Evolutionary conservation across 441 rosid genomes (phyloP), one percentile per base, ranked within the genome.

Genomic region (Erysimum cheiri): DNA sequence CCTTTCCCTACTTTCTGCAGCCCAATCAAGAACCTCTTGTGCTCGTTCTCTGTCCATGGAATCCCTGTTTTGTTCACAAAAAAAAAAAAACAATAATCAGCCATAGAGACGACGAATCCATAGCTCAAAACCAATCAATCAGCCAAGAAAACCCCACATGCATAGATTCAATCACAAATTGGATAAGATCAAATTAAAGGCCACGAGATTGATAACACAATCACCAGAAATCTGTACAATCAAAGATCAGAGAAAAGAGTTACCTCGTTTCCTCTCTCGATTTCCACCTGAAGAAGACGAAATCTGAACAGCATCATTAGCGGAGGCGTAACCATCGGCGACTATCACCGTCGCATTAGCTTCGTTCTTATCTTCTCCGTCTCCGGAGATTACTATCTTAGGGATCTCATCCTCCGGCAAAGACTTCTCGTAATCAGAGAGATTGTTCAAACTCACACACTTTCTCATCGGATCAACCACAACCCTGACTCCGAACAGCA

Each of bases 31-130:
- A 93, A 93, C 78, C 84, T 78, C 84, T 87, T 85, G 77, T 93
- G 97, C 78, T 94, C 98, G 8, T 84, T 90, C 81, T 88, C 98
- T 5, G 96, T 89, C 98, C 97, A 94, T 10, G 98, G 91, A 35
- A 88, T 79, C 1, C 98, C 98, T 93, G 54, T 66, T 63, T 44
- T 26, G 22, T 43, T n/a, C 77, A 54, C 26, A 48, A 3, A 11
- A 8, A 22, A 14, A 48, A 3, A 11, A 8, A 22, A 14, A 22
- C 48, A 46, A 2, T 0, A 19, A 32, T 41, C 58, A 52, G 31
- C 28, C 11, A 66, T 1, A 15, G 53, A 24, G 32, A 40, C 47
- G 26, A 40, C 37, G 4, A 55, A 64, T 17, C 53, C 49, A 61
- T 40, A 39, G 31, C 33, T 36, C 26, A n/a, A 12, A 37, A 28